Base-by-base conservation (phyloP, 2,329 filamentous ascomycete species). In the Trichoderma sp. region DNA sequence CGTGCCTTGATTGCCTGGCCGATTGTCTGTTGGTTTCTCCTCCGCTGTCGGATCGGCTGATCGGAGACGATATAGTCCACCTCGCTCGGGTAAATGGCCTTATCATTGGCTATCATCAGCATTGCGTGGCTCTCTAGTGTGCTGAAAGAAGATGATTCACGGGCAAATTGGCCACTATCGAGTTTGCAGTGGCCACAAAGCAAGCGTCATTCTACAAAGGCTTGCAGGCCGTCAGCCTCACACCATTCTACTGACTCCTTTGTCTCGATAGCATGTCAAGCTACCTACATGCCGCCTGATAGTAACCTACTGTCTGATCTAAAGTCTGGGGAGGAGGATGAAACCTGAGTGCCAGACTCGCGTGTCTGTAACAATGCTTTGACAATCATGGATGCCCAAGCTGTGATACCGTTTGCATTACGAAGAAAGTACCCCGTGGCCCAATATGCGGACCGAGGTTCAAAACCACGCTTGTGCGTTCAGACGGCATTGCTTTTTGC, bases 71-170 rank as follows among this genome's bases (percentile, higher is more conserved):
- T 60, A 65, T 61, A 70, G 49, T 52, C 67, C 69, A 70, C 72
- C 72, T 72, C 69, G 71, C 76, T 76, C 77, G 77, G 75, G 75
- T 77, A 76, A 31, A 71, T 73, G 57, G 57, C 58, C 16, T 68
- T 74, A 70, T 72, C 67, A 78, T 78, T 78, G 76, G 76, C 68
- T 70, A 70, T 37, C 70, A 58, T 47, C 58, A 62, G 70, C 70
- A 64, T 68, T 68, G 59, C 40, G 58, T 64, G 40, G 52, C 61
- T 53, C 21, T 49, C 47, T 57, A 43, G 47, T 49, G 52, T 56
- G 29, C 52, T 40, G 43, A 58, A 61, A 59, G 21, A 33, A 57
- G 43, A 49, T 52, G 58, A 58, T 2, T 52, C 62, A 56, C 21
- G 35, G 57, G 19, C 35, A 57, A 61, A 35, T 16, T 53, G 52